phyloP scores from a whole-genome alignment of 306 rosid genomes.

The Cucumis hystrix region DNA sequence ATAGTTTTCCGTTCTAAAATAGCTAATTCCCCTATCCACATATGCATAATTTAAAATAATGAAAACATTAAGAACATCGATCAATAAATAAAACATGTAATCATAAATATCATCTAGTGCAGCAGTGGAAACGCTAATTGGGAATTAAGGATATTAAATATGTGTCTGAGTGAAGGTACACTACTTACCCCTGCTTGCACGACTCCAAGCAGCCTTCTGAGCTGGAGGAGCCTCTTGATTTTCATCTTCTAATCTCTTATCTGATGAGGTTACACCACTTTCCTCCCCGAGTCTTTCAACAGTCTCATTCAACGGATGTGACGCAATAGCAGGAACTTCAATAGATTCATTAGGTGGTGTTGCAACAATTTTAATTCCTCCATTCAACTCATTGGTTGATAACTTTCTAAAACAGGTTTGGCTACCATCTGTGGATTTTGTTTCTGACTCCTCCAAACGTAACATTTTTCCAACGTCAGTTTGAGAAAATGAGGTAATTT shows the following conservation, averaged over 20 bases:
- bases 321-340: slow-evolving; percentile 20
- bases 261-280: slow-evolving; percentile 32
- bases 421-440: slow-evolving; percentile 23
- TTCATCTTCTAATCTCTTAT: slow-evolving; percentile 40
- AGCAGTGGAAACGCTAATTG: background rate
- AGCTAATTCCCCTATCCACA: background rate
- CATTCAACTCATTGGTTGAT: slow-evolving; percentile 26
- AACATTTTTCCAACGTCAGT: slow-evolving; percentile 24
- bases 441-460: slow-evolving; percentile 24
- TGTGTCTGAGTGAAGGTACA: background rate
- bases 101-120: background rate
- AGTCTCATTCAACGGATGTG: slow-evolving; percentile 18
- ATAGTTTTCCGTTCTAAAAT: background rate
- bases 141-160: background rate
- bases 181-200: slow-evolving; percentile 55
- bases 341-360: slow-evolving; percentile 26
- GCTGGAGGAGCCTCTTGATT: slow-evolving; percentile 34
- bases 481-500: slow-evolving; percentile 26
- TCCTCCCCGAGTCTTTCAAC: slow-evolving; percentile 24
- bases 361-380: slow-evolving; percentile 10
- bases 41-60: background rate
- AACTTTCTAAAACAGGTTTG: slow-evolving; percentile 18
- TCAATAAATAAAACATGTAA: background rate
- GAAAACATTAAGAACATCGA: background rate
- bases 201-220: slow-evolving; percentile 30